phyloP scores from a whole-genome alignment of 2,329 filamentous ascomycete species.

The Fonsecaea nubica region DNA sequence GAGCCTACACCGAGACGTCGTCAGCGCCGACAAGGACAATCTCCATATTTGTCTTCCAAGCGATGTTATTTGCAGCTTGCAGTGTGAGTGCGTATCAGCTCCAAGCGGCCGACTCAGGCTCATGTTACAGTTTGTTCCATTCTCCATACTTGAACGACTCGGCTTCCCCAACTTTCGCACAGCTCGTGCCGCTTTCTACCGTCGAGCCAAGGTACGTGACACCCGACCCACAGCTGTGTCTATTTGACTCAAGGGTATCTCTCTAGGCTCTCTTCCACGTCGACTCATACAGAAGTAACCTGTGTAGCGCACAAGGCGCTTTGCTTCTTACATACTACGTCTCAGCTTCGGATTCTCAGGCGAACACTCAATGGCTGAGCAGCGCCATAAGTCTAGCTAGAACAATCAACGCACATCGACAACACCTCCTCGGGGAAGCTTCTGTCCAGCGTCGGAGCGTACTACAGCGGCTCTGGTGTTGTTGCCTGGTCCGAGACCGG shows the following conservation, averaged over 20 bases:
- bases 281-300: conserved; percentile 5
- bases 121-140: conserved; percentile 1
- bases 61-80: conserved; percentile 14
- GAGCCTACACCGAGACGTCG: not conserved
- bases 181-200: not conserved
- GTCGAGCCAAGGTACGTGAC: not conserved
- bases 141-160: not conserved
- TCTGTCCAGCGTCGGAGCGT: not conserved
- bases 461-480: conserved; percentile 11
- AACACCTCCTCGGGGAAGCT: not conserved
- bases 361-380: conserved; percentile 14
- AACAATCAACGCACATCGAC: not conserved
- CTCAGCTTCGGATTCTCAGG: not conserved
- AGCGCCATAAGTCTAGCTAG: conserved; percentile 12
- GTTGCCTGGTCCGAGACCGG: conserved; percentile 11
- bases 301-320: conserved; percentile 11
- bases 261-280: conserved; percentile 8
- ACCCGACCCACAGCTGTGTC: not conserved
- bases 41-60: conserved; percentile 13
- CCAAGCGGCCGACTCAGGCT: not conserved
- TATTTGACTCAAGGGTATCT: not conserved
- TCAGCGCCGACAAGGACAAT: not conserved
- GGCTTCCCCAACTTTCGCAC: not conserved
- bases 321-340: conserved; percentile 7
- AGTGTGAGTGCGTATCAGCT: not conserved